Conservation (phyloP, 306 rosid genomes). For the Luffa acutangula region DNA sequence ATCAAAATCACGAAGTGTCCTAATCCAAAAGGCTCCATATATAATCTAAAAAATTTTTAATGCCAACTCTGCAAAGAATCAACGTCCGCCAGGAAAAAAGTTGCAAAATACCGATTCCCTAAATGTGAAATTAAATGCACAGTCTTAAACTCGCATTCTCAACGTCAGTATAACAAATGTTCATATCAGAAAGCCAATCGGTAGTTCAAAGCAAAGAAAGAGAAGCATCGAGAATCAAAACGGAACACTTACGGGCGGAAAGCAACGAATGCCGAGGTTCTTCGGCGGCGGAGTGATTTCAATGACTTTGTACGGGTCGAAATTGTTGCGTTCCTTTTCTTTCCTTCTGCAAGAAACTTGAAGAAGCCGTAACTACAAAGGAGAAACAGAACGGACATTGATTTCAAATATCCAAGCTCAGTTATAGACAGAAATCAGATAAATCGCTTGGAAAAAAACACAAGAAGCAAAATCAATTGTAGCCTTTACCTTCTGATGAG, state of each 20-base stretch:
- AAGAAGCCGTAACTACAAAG: slow-evolving; percentile 26
- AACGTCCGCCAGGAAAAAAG: background rate
- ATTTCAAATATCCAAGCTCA: background rate
- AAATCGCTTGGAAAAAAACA: background rate
- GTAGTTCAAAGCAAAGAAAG: background rate
- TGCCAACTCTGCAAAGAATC: background rate
- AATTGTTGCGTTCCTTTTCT: slow-evolving; percentile 51
- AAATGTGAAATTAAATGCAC: background rate
- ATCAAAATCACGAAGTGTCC: background rate
- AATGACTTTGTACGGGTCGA: slow-evolving; percentile 65
- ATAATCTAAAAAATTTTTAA: background rate
- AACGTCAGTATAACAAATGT: background rate
- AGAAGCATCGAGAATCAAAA: background rate
- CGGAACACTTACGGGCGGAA: slow-evolving; percentile 59
- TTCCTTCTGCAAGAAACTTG: slow-evolving; percentile 69
- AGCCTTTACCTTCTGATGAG: background rate
- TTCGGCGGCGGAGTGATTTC: slow-evolving; percentile 97
- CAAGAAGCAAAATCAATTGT: background rate
- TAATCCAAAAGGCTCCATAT: background rate
- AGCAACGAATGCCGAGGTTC: slow-evolving; percentile 80
- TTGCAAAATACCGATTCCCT: background rate
- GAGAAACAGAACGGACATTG: background rate
- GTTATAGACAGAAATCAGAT: background rate
- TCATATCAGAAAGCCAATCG: background rate
- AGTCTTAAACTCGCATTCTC: background rate